These are phyloP conservation scores for Pulveroboletus sp. DNA, from an alignment of 768 basidiomycete species.

Conservation along the genomic window DNA sequence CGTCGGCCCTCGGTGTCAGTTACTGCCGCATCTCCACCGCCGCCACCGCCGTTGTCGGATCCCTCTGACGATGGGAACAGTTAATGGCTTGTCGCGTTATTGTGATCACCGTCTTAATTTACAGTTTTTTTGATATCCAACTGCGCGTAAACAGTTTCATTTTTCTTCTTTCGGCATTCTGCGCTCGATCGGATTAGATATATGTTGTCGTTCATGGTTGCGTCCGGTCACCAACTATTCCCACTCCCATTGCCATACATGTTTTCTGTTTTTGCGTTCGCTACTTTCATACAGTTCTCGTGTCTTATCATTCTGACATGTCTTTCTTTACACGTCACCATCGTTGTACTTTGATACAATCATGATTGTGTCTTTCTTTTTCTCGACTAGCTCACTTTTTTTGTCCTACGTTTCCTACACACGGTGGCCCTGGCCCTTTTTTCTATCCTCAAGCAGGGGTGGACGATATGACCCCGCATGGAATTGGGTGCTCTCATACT, in stretches of 20 bases:
- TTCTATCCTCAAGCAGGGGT: slow-evolving; percentile 2
- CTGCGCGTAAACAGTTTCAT: slow-evolving; percentile 5
- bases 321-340: not conserved
- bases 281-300: not conserved
- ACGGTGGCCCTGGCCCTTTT: slow-evolving; percentile 1
- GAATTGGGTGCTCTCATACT: slow-evolving; percentile 7
- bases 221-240: not conserved
- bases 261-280: slow-evolving; percentile 1
- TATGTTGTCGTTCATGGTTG: slow-evolving; percentile 2
- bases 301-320: slow-evolving; percentile 7
- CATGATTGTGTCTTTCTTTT: not conserved
- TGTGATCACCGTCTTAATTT: slow-evolving; percentile 11
- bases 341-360: slow-evolving; percentile 22
- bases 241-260: not conserved
- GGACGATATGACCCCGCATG: slow-evolving; percentile 20
- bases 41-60: slow-evolving; percentile 16
- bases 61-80: slow-evolving; percentile 14
- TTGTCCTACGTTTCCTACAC: slow-evolving; percentile 1
- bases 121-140: slow-evolving; percentile 19
- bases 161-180: slow-evolving; percentile 7
- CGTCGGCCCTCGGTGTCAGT: slow-evolving; percentile 33
- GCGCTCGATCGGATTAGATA: slow-evolving; percentile 21
- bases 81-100: slow-evolving; percentile 6
- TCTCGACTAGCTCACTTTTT: not conserved
- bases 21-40: slow-evolving; percentile 25